A percentile compares a stretch with the other conserved stretches of the same genome.
These are phyloP conservation scores for Podaxis sp. DNA, from an alignment of 768 basidiomycete species.

Conservation along the genomic window DNA sequence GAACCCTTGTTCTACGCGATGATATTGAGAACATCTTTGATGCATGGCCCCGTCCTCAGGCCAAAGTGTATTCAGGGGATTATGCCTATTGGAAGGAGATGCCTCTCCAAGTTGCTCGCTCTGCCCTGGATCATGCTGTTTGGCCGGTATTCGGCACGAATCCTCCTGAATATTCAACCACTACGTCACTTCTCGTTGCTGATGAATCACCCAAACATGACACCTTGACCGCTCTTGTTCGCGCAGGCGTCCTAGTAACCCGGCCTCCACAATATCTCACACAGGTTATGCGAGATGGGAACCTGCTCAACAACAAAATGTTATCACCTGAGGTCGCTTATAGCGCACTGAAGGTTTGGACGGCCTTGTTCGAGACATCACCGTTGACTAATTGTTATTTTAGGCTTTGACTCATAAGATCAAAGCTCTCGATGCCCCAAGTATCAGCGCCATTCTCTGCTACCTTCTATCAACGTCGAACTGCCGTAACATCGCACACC, in stretches of 20 bases:
- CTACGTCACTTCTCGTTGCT: conserved; percentile 22
- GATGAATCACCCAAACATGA: conserved; percentile 14
- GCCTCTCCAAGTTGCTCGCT: conserved; percentile 24
- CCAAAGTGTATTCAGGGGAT: conserved; percentile 30
- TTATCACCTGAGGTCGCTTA: conserved; percentile 26
- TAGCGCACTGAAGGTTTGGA: conserved; percentile 25
- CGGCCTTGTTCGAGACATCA: background rate
- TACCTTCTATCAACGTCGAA: conserved; percentile 33
- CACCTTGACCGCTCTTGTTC: conserved; percentile 25
- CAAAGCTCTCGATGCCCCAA: background rate
- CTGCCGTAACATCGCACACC: conserved; percentile 27
- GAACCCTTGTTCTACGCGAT: conserved; percentile 20
- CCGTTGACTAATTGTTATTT: background rate
- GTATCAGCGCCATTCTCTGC: conserved; percentile 16
- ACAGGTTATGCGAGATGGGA: conserved; percentile 18
- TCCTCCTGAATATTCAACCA: background rate
- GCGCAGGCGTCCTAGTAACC: conserved; percentile 29
- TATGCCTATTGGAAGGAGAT: conserved; percentile 33
- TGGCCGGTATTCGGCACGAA: conserved; percentile 29
- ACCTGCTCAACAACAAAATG: conserved; percentile 12
- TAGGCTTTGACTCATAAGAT: background rate
- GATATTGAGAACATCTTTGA: conserved; percentile 26
- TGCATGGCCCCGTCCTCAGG: conserved; percentile 35
- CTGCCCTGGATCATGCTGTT: conserved; percentile 21
- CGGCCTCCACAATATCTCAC: conserved; percentile 32